Evolutionary conservation across 495 filamentous ascomycete species (phyloP).

Genomic region (Astrothelium subdiscretum): DNA sequence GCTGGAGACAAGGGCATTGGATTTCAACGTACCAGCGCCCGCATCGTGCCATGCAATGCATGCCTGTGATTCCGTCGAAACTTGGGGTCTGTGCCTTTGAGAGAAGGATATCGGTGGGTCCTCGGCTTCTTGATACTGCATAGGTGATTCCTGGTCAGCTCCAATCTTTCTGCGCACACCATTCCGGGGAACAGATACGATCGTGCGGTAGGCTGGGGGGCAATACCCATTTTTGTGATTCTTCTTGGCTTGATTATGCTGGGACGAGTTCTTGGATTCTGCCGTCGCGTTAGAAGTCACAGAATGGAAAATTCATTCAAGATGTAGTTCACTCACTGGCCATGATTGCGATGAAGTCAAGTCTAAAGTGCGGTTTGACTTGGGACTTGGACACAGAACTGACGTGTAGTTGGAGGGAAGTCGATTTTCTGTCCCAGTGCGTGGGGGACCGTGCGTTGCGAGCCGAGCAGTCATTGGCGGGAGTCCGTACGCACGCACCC

Average conservation of each 20-base stretch:
- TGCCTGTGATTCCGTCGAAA: conserved; percentile 99
- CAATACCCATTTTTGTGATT: conserved; percentile 90
- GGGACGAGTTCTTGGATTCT: conserved; percentile 99
- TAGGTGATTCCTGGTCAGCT: not conserved
- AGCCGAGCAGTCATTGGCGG: not conserved
- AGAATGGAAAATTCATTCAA: not conserved
- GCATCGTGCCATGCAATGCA: conserved; percentile 96
- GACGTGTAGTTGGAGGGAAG: not conserved
- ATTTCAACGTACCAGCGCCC: conserved; percentile 70
- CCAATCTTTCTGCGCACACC: not conserved
- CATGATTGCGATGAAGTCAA: conserved; percentile 6
- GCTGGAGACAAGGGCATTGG: not conserved
- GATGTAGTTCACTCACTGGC: conserved; percentile 8
- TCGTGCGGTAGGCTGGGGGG: not conserved
- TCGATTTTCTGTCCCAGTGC: not conserved
- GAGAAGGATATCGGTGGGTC: conserved; percentile 95
- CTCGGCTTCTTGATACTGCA: conserved; percentile 97
- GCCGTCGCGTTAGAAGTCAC: conserved; percentile 5
- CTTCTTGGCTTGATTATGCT: conserved; percentile 96
- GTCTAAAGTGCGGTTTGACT: not conserved
- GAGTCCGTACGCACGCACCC: not conserved
- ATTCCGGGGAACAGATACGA: not conserved
- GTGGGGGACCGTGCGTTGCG: not conserved
- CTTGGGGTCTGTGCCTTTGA: conserved; percentile 98
- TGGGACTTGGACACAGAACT: not conserved